Evolutionary conservation across 75 land plant species (phyloP), one percentile per base, ranked within the genome.

Genomic region (Cunninghamia lanceolata): DNA sequence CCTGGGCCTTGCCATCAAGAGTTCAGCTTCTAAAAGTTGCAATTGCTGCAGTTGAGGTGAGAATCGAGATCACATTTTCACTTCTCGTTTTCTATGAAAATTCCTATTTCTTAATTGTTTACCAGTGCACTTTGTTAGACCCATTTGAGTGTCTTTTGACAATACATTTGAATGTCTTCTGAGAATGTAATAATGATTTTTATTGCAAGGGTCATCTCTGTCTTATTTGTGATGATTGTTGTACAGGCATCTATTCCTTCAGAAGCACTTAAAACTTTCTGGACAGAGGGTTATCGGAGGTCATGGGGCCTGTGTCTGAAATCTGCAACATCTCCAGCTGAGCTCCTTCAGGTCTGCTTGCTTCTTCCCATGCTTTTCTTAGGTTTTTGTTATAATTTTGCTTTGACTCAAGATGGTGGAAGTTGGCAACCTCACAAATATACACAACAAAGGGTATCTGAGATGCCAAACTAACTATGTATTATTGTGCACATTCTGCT

Each of bases 241-340:
- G 70, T 87, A 13, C 91, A 98, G 99, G 94, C 81, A 52, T 96
- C 89, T 50, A 87, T 98, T 76, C 99, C 99, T 34, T n/a, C 91
- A 42, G 94, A 94, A 85, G 99, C 99, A 56, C 89, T 96, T 71
- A 90, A 95, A 78, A 66, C 91, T 50, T 89, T 85, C 59, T 98
- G 99, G 99, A 89, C 91, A 38, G 93, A 94, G 32, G 88, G 71
- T 32, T 86, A 88, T 85, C 88, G 97, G 32, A 94, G 87, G 86
- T 47, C 88, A 50, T 98, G 99, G 99, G 94, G 92, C 63, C 68
- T 85, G 68, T 91, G 88, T 85, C 83, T 98, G 87, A 89, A 89
- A 50, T 59, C 85, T 66, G 90, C 97, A 28, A 88, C 93, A 68
- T 93, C 95, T 35, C 83, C 90, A 9, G 89, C 86, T 43, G 95